These are phyloP conservation scores for Coemansia sp. DNA, from an alignment of 192 early-diverging fungal genomes.

Conservation along the genomic window DNA sequence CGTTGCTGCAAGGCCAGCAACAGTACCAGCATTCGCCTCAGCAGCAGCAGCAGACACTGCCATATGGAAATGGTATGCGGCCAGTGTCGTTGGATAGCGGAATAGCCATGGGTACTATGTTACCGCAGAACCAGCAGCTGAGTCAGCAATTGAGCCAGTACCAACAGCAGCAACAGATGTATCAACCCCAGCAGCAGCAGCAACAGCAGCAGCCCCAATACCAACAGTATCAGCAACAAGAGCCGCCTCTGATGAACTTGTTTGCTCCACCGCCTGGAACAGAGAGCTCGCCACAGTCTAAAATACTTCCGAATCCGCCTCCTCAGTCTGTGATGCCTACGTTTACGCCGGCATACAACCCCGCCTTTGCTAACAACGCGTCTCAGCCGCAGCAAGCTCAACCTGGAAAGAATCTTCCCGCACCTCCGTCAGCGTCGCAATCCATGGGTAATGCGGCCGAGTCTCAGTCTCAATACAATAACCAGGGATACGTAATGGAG, in stretches of 20 bases:
- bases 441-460: slow-evolving; percentile 1
- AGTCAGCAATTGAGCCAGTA: slow-evolving; percentile 11
- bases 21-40: slow-evolving; percentile 3
- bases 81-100: slow-evolving; percentile 6
- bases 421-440: neutral
- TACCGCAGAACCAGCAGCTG: slow-evolving; percentile 8
- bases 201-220: neutral
- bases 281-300: slow-evolving; percentile 14
- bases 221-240: slow-evolving; percentile 22
- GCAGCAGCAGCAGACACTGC: slow-evolving; percentile 8
- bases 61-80: slow-evolving; percentile 13
- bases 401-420: slow-evolving; percentile 2
- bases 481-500: neutral
- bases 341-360: slow-evolving; percentile 32
- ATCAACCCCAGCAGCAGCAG: slow-evolving; percentile 8
- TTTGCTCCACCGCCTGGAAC: slow-evolving; percentile 37
- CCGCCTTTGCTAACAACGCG: slow-evolving; percentile 12
- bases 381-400: slow-evolving; percentile 7
- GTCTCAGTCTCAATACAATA: slow-evolving; percentile 7
- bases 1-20: slow-evolving; percentile 3
- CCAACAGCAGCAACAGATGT: neutral
- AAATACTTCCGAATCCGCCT: slow-evolving; percentile 23
- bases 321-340: slow-evolving; percentile 16
- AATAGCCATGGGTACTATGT: slow-evolving; percentile 3
- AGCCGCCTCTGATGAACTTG: slow-evolving; percentile 35